Evolutionary conservation across 495 filamentous ascomycete species (phyloP), one percentile per base, ranked within the genome.

Genomic region (Lophium mytilinum): DNA sequence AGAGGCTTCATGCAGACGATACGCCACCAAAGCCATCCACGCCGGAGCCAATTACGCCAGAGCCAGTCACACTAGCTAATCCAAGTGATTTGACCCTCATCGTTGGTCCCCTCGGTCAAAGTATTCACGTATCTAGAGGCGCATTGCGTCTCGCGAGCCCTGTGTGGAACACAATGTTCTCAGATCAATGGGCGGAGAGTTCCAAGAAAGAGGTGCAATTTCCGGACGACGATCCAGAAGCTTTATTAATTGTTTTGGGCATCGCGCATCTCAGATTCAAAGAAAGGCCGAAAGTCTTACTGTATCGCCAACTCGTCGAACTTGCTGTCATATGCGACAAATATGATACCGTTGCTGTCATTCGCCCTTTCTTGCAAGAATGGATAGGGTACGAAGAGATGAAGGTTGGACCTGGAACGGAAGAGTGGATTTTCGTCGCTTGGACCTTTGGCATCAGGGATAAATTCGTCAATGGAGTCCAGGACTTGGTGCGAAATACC

Each of bases 361-460:
- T 52, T 11, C 19, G 50, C 14, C 50, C 50, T 21, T 52, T 37
- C n/a, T 17, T 37, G 21, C 10, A 9, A 17, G 15, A 37, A 17
- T 52, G 50, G 50, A n/a, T 33, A 11, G 50, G 37, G 6, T 18
- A 2, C n/a, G 17, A 7, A 1, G 15, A 37, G 12, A 52, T 37
- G 50, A 36, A 37, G 15, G 34, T 52, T 37, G 33, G 14, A 1
- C 50, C 50, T n/a, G 50, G 50, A 11, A 15, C 8, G 15, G 50
- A 52, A 33, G 30, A 40, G 15, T 52, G 50, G 50, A 52, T 52
- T 37, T 52, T 52, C 15, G 15, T 52, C 9, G 50, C 50, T 9
- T 52, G 50, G 50, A 21, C 37, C 1, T 52, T 52, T 37, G 50
- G 50, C 1, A 36, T 15, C 37, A 11, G 37, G 24, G 50, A 52